Evolutionary conservation across 345 rosid species (phyloP).

Genomic region (Barbarea vulgaris): DNA sequence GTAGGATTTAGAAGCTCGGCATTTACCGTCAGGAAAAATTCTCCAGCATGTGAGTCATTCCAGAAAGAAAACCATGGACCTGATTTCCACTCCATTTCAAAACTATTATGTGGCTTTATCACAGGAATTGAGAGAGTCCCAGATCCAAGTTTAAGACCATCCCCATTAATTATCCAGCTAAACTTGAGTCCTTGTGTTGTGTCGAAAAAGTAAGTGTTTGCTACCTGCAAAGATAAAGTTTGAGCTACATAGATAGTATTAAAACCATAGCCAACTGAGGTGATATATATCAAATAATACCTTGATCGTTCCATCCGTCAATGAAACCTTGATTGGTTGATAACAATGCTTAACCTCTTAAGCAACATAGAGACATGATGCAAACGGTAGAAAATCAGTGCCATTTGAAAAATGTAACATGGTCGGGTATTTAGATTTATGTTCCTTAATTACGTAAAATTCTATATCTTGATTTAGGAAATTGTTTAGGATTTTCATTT

Average conservation of each 20-base stretch:
- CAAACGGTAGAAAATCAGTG: constrained; percentile 33
- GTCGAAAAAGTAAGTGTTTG: constrained; percentile 63
- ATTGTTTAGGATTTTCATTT: neutral
- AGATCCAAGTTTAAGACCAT: constrained; percentile 72
- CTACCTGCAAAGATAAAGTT: constrained; percentile 59
- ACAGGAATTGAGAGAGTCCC: constrained; percentile 66
- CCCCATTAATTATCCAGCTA: constrained; percentile 70
- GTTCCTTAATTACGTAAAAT: neutral
- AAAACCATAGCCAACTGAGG: constrained; percentile 3
- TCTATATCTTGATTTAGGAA: neutral
- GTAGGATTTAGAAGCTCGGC: constrained; percentile 61
- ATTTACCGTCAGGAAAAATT: constrained; percentile 63
- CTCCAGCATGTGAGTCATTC: constrained; percentile 69
- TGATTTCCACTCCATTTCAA: constrained; percentile 63
- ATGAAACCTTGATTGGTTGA: constrained; percentile 79
- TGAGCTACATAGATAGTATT: constrained; percentile 25
- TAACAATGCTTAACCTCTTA: constrained; percentile 91
- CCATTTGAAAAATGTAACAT: constrained; percentile 1
- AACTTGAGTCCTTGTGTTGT: constrained; percentile 75
- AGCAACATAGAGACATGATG: constrained; percentile 34
- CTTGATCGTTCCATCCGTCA: constrained; percentile 54
- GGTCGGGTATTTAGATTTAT: neutral
- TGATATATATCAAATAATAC: constrained; percentile 41
- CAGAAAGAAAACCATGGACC: constrained; percentile 84
- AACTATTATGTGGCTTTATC: constrained; percentile 71